These are phyloP conservation scores for Tripidium arundinaceum DNA, from an alignment of 202 grass and related monocot species.

Conservation along the genomic window DNA sequence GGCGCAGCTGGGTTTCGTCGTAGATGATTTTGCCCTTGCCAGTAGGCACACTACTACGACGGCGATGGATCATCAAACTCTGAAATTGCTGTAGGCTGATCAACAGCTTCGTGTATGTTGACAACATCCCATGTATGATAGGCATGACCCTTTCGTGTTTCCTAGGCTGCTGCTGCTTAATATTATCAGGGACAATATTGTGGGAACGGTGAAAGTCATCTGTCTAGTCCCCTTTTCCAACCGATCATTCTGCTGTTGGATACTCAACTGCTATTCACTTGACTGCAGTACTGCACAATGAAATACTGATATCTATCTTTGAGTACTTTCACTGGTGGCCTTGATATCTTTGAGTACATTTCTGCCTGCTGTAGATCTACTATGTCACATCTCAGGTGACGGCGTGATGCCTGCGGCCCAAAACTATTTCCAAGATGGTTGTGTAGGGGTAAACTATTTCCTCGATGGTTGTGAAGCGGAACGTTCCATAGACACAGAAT, in stretches of 20 bases:
- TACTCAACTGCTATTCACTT: neutral
- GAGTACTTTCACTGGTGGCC: neutral
- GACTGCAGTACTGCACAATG: neutral
- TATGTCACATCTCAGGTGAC: neutral
- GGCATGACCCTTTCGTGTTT: neutral
- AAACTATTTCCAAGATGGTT: too few relatives aligned
- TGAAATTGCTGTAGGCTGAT: neutral
- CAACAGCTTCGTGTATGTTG: constrained; percentile 10
- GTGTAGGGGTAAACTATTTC: neutral
- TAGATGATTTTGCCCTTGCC: neutral
- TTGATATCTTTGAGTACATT: neutral
- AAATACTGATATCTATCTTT: too few relatives aligned
- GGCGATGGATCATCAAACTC: neutral
- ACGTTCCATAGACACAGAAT: neutral
- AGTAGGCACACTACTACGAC: neutral
- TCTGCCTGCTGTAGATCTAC: neutral
- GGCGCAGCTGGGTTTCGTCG: neutral
- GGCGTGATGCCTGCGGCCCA: neutral
- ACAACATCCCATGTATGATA: constrained; percentile 12
- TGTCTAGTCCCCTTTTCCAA: neutral
- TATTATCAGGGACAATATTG: neutral
- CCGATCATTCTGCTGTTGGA: neutral
- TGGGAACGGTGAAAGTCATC: neutral
- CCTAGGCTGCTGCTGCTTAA: neutral
- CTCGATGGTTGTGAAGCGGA: neutral